Evolutionary conservation across 768 basidiomycete genomes (phyloP).

Genomic region (Tephrocybe sp.): DNA sequence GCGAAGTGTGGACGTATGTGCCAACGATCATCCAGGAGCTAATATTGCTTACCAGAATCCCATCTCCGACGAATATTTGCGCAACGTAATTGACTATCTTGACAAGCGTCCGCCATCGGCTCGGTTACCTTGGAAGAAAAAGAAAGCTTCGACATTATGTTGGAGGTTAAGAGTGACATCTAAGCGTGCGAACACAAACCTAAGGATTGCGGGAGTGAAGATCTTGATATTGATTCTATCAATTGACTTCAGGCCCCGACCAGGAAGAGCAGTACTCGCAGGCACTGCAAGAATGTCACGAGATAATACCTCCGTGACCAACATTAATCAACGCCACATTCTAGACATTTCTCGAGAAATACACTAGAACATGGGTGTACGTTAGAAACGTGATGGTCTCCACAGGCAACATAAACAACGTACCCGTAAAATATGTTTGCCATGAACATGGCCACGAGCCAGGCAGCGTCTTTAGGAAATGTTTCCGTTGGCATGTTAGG

Average conservation of each 20-base stretch:
- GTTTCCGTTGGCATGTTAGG: constrained; percentile 4
- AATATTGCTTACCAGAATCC: constrained; percentile 34
- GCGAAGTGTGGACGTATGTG: not conserved
- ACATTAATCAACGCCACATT: not conserved
- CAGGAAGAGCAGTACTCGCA: constrained; percentile 31
- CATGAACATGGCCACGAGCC: constrained; percentile 40
- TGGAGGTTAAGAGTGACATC: constrained; percentile 41
- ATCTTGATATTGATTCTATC: constrained; percentile 31
- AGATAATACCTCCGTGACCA: constrained; percentile 25
- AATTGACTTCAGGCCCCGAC: constrained; percentile 24
- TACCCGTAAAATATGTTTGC: constrained; percentile 38
- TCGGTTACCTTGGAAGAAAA: constrained; percentile 33
- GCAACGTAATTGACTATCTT: constrained; percentile 26
- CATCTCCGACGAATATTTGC: constrained; percentile 44
- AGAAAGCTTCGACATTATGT: constrained; percentile 41
- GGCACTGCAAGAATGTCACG: constrained; percentile 34
- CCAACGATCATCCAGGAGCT: not conserved
- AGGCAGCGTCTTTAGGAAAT: constrained; percentile 35
- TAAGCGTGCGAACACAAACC: constrained; percentile 40
- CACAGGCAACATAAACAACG: constrained; percentile 14
- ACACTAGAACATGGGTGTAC: no score
- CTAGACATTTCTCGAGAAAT: no score
- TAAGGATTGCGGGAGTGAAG: constrained; percentile 34
- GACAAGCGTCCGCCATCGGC: constrained; percentile 35
- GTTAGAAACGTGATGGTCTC: no score